Evolutionary conservation across 1,139 yeast species (phyloP), one percentile per base, ranked within the genome.

Genomic region (Hanseniaspora sp.): DNA sequence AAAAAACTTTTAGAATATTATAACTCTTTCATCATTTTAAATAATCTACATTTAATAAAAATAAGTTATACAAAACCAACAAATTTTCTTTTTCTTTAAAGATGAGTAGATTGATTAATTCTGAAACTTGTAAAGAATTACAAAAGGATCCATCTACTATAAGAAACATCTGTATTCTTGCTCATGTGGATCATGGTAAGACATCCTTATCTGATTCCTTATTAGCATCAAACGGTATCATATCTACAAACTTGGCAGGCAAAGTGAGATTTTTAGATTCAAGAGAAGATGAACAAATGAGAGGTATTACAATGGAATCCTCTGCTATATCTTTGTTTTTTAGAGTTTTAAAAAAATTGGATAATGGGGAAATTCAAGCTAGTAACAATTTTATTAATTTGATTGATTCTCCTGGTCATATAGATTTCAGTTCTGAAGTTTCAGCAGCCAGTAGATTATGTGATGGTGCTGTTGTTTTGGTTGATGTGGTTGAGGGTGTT

Each of bases 141-240:
- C 97, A 92, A 67, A 74, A 73, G 59, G 77, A 82, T 59, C 82
- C 95, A 1, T 71, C 76, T 11, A 72, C 79, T 58, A 80, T 92
- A 38, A 74, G 98, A 57, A 94, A 94, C 68, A 87, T 94, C 47
- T 94, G 98, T 69, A 88, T 94, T 58, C 74, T 94, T 54, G 99
- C 99, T 0, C 99, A 94, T 69, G 98, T 94, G 35, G 99, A 94
- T 67, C 99, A 94, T 67, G 99, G 99, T 44, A 94, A 92, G 70
- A 94, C 99, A 0, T 86, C 97, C 1, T 73, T 94, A 46, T 85
- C 96, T 54, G 99, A 94, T 68, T 86, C 95, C 7, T 72, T 94
- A 53, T 71, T 94, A 52, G 97, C 98, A 33, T 84, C 95, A 52
- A 94, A 94, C 70, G 98, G 98, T 54, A 88, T 94, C 67, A 88